Evolutionary conservation across 2,329 filamentous ascomycete genomes (phyloP).

Genomic region (Erysiphe pulchra): DNA sequence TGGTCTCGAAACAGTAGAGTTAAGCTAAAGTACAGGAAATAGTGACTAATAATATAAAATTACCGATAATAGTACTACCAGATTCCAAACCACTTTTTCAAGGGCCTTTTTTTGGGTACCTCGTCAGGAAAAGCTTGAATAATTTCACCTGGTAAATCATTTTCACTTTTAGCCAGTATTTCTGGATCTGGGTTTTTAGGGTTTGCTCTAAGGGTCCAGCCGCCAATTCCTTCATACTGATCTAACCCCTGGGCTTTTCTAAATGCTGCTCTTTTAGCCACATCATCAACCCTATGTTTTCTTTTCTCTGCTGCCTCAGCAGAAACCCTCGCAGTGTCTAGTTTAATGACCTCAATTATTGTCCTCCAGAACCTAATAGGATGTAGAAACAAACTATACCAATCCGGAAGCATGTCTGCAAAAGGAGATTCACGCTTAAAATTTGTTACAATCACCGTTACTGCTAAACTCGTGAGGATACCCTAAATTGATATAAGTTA

Average conservation of each 20-base stretch:
- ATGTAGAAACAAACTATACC: conserved; percentile 39
- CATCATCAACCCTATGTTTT: conserved; percentile 53
- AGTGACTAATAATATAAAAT: background rate
- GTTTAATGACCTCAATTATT: conserved; percentile 44
- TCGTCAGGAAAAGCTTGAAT: conserved; percentile 6
- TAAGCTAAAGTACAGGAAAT: conserved; percentile 20
- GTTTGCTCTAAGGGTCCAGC: conserved; percentile 19
- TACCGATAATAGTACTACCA: conserved; percentile 23
- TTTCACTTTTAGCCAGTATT: background rate
- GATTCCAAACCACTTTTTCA: conserved; percentile 68
- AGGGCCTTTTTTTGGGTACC: conserved; percentile 21
- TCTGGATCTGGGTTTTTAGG: conserved; percentile 11
- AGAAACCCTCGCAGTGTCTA: conserved; percentile 51
- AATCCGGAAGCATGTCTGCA: conserved; percentile 48
- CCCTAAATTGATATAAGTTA: conserved; percentile 4
- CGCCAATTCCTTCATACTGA: conserved; percentile 27
- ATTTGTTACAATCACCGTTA: conserved; percentile 51
- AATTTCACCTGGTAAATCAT: conserved; percentile 6
- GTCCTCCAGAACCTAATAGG: conserved; percentile 41
- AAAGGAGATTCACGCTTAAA: conserved; percentile 61
- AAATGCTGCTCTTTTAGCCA: conserved; percentile 65
- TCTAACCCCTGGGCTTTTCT: conserved; percentile 67
- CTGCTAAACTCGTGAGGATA: conserved; percentile 26
- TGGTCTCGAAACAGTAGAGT: conserved; percentile 51
- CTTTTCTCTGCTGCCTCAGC: conserved; percentile 45